Percentiles rank a stretch among this genome's conserved stretches.
phyloP scores from a whole-genome alignment of 441 rosid genomes.

The Erodium texanum region DNA sequence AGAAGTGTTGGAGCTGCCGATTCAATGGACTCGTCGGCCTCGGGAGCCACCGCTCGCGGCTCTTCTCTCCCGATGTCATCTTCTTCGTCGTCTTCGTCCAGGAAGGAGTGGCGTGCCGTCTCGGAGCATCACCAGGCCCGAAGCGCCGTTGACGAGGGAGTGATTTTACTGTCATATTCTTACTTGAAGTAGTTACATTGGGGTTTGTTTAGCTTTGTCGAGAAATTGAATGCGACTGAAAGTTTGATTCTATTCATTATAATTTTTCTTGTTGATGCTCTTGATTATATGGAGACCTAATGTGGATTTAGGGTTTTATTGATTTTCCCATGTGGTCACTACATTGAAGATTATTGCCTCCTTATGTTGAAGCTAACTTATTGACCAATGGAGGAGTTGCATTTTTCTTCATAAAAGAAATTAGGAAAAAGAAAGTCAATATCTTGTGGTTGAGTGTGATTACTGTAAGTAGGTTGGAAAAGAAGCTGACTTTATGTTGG shows the following conservation, averaged over 20 bases:
- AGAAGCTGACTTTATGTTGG: not conserved
- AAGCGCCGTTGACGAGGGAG: constrained; percentile 48
- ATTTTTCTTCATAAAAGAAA: too few relatives aligned
- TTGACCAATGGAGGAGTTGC: too few relatives aligned
- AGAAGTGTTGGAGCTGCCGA: constrained; percentile 9
- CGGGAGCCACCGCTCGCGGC: constrained; percentile 54
- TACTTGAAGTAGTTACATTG: not conserved
- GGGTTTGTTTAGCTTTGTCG: not conserved
- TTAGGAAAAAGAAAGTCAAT: too few relatives aligned
- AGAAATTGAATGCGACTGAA: not conserved
- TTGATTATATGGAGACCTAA: too few relatives aligned
- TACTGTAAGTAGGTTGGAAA: too few relatives aligned
- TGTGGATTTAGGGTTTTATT: not conserved
- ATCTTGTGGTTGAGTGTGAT: too few relatives aligned
- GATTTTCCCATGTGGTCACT: not conserved
- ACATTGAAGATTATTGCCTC: too few relatives aligned
- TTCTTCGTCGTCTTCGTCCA: constrained; percentile 24
- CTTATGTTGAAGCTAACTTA: too few relatives aligned
- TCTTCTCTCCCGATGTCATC: constrained; percentile 34
- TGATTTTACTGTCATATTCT: constrained; percentile 6
- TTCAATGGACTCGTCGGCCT: constrained; percentile 68
- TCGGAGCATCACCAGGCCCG: constrained; percentile 65
- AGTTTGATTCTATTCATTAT: too few relatives aligned
- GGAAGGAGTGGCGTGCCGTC: constrained; percentile 95
- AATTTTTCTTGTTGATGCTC: too few relatives aligned